These are phyloP conservation scores for Cardamine chenopodiifolia DNA, from an alignment of 345 rosid genomes.

Conservation along the genomic window DNA sequence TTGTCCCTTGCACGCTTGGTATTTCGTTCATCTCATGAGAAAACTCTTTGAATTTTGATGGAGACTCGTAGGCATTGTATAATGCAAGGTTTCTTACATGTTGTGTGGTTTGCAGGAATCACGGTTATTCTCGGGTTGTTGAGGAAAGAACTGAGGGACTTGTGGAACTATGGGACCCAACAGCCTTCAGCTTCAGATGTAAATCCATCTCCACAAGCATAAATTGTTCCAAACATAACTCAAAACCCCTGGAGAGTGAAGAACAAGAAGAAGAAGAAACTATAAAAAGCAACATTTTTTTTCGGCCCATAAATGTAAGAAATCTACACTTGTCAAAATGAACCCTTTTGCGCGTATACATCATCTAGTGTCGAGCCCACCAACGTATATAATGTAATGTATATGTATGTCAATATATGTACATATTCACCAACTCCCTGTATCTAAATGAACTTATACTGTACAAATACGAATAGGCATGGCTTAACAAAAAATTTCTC, in stretches of 20 bases:
- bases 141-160: slow-evolving; percentile 66
- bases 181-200: slow-evolving; percentile 35
- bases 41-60: neutral
- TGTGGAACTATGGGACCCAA: slow-evolving; percentile 60
- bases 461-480: neutral
- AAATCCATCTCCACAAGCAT: slow-evolving; percentile 30
- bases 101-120: slow-evolving; percentile 49
- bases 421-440: neutral
- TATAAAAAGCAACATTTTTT: neutral
- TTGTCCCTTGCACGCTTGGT: slow-evolving; percentile 99
- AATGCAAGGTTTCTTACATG: neutral
- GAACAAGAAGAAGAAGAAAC: neutral
- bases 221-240: slow-evolving; percentile 14
- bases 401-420: neutral
- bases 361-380: slow-evolving; percentile 15
- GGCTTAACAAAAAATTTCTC: neutral
- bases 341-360: slow-evolving; percentile 17
- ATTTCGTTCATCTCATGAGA: slow-evolving; percentile 24
- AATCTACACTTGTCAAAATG: too few relatives aligned
- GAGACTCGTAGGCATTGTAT: neutral
- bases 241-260: neutral
- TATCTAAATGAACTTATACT: neutral
- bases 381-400: slow-evolving; percentile 23
- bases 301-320: neutral
- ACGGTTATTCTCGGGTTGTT: slow-evolving; percentile 56